Evolutionary conservation across 176 grass and related monocot genomes (phyloP), one percentile per base, ranked within the genome.

Genomic region (Guadua angustifolia): DNA sequence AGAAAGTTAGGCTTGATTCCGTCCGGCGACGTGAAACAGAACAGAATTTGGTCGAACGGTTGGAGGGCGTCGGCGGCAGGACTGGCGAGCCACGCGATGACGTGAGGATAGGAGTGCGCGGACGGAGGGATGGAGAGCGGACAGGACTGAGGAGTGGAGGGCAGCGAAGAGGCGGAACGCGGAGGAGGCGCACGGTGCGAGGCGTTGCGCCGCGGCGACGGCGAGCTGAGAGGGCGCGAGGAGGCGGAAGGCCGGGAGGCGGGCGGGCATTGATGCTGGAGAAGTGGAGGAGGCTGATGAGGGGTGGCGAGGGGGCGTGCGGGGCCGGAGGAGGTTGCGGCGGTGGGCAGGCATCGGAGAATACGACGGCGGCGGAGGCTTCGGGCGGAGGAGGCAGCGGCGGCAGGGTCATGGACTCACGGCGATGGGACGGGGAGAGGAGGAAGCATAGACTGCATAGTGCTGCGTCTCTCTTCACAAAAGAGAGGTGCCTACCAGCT

Each of bases 11-110:
- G 39, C 21, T 60, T 2, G 13, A 0, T 59, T 57, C 15, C 6
- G 0, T 45, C 43, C 1, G 6, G 6, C 13, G 44, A 42, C 33
- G 6, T 1, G 4, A 36, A 71, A 18, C 5, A 62, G 3, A 58
- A 64, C 26, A n/a, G 14, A 50, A 99, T 99, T 95, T 92, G 78
- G 13, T 99, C 91, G 80, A 95, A 95, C 96, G 94, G 75, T 25
- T 90, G 89, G 44, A 95, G 80, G 50, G 91, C 91, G 64, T 94
- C 83, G 0, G 33, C 44, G 29, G 29, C 29, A 29, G 29, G 29
- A 29, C 29, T 29, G 29, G 29, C 0, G 1, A 29, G 29, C 29
- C 29, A 29, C 29, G 29, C 29, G 29, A 29, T 29, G 29, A 29
- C 29, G 29, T 29, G 29, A 29, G 0, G 29, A 1, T 29, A 29